A percentile compares a stretch with the other conserved stretches of the same genome.
Conservation (phyloP, 345 rosid species). For the Sonneratia caseolaris region DNA sequence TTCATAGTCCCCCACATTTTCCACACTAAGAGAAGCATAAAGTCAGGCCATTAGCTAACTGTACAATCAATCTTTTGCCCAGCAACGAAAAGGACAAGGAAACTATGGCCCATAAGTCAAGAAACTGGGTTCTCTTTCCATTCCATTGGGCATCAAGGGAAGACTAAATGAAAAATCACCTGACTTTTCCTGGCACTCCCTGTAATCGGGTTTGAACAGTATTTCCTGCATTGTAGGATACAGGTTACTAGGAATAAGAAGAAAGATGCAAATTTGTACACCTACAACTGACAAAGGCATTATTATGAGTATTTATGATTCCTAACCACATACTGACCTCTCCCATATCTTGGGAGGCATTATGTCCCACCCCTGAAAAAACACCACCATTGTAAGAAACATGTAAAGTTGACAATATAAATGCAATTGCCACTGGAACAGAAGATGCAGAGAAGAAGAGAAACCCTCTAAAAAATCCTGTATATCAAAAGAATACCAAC, state of each 20-base stretch:
- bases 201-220: conserved; percentile 54
- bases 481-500: background rate
- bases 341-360: conserved; percentile 44
- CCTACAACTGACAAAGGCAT: background rate
- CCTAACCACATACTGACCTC: conserved; percentile 39
- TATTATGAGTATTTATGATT: background rate
- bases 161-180: conserved; percentile 26
- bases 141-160: background rate
- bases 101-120: background rate
- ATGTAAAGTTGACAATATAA: background rate
- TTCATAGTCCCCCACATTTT: background rate
- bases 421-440: background rate
- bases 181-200: conserved; percentile 50
- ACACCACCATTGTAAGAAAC: background rate
- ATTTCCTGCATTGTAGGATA: conserved; percentile 41
- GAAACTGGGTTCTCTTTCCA: background rate
- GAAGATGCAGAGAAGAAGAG: background rate
- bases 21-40: background rate
- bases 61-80: background rate
- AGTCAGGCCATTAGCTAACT: background rate
- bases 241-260: background rate
- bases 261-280: background rate
- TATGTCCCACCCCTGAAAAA: conserved; percentile 41
- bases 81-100: too few species aligned
- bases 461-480: background rate